These are phyloP conservation scores for Lipomyces starkeyi DNA, from an alignment of 805 yeast genomes.

Conservation along the genomic window DNA sequence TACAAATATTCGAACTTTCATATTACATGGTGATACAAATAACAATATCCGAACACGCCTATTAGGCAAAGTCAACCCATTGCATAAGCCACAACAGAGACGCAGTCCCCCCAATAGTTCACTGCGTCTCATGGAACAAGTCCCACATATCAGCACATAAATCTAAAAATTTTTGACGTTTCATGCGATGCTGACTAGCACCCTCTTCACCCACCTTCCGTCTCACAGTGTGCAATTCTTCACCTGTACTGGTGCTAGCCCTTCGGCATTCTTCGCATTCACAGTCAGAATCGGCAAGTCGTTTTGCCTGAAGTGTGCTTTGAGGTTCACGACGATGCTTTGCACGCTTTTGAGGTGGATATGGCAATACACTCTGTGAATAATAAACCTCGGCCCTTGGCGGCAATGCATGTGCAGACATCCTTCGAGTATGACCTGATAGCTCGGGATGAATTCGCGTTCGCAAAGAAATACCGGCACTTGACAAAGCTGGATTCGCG, in stretches of 20 bases:
- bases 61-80: neutral
- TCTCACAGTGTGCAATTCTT: neutral
- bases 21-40: neutral
- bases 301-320: neutral
- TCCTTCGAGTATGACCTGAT: neutral
- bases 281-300: neutral
- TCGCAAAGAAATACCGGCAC: neutral
- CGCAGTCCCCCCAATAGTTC: neutral
- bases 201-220: neutral
- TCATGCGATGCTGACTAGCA: neutral
- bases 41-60: neutral
- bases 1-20: neutral
- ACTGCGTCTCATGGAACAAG: constrained; percentile 34
- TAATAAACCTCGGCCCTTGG: neutral
- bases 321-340: neutral
- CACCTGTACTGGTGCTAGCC: neutral
- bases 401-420: neutral
- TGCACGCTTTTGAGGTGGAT: neutral
- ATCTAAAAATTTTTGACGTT: constrained; percentile 39
- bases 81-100: neutral
- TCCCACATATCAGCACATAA: constrained; percentile 47
- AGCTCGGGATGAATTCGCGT: neutral
- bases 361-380: neutral
- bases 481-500: neutral
- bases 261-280: neutral